phyloP scores from a whole-genome alignment of 805 yeast genomes.

The baker's yeast (Saccharomyces cerevisiae) region DNA sequence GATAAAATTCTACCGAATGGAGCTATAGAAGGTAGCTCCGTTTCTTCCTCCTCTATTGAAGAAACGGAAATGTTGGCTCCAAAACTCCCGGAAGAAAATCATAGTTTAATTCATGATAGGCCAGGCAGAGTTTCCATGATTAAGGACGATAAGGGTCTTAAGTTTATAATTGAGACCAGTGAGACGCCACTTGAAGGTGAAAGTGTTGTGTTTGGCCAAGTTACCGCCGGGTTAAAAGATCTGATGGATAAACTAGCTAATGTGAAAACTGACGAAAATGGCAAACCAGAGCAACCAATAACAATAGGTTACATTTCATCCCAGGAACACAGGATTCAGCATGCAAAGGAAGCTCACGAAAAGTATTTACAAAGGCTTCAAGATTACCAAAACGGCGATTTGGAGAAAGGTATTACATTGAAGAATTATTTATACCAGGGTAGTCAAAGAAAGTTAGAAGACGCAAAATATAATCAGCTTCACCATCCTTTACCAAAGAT shows the following conservation, averaged over 20 bases:
- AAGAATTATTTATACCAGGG: slow-evolving; percentile 1
- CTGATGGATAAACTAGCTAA: slow-evolving; percentile 53
- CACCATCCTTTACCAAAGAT: slow-evolving; percentile 20
- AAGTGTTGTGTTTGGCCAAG: slow-evolving; percentile 76
- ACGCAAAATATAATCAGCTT: slow-evolving; percentile 9
- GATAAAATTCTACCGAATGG: slow-evolving; percentile 67
- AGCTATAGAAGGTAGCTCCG: slow-evolving; percentile 87
- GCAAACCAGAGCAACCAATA: slow-evolving; percentile 4
- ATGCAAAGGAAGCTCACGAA: slow-evolving; percentile 14
- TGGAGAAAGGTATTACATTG: slow-evolving; percentile 18
- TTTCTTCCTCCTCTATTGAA: slow-evolving; percentile 70
- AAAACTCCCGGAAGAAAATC: slow-evolving; percentile 86
- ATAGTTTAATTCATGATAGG: slow-evolving; percentile 56
- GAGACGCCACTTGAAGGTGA: slow-evolving; percentile 45
- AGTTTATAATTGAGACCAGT: slow-evolving; percentile 59
- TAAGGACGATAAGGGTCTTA: slow-evolving; percentile 58
- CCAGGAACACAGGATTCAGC: slow-evolving; percentile 20
- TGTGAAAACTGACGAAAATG: slow-evolving; percentile 35
- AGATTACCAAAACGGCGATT: slow-evolving; percentile 24
- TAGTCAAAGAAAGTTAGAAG: slow-evolving; percentile 15
- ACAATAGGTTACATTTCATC: slow-evolving; percentile 38
- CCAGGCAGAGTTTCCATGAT: slow-evolving; percentile 67
- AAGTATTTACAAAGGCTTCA: slow-evolving; percentile 17
- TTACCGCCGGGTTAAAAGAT: slow-evolving; percentile 52
- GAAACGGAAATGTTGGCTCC: slow-evolving; percentile 14